Base-by-base conservation (phyloP, 305 asterid genomes). In the Fraxinus albicans region DNA sequence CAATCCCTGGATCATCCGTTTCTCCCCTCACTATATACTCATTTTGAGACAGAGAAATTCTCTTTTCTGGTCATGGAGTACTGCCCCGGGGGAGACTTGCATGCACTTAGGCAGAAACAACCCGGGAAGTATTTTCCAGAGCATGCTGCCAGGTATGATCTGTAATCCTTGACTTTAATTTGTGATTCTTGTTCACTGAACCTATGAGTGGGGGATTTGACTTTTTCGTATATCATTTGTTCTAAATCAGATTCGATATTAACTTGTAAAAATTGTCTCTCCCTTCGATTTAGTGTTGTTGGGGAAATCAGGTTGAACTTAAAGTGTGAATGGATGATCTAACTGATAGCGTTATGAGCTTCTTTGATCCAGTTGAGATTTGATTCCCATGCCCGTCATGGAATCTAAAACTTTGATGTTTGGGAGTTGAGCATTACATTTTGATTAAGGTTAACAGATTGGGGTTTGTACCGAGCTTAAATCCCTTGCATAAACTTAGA, bases 11-110 rank as follows among this genome's bases (percentile, higher is more conserved):
- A 90, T 80, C 93, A 90, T 72, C 93, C 93, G 2, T 90, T 90
- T 85, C 90, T 90, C 38, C 93, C 93, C 55, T 86, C 91, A 0
- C 86, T 90, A 55, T 90, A 90, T 58, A 84, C 91, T 12, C 93
- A 90, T 76, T 90, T 90, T 72, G 93, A 90, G 85, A 90, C 93
- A 0, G 90, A 89, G 27, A 90, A 88, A 42, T 83, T 87, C 73
- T 87, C 91, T 2, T 90, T 88, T 75, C 77, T 90, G 83, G 93
- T 89, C 13, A 90, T 90, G 90, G 93, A 90, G 84, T 89, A 87
- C 38, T 90, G 93, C 81, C 90, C 93, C 0, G 93, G 93, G 0
- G 93, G 93, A 50, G 93, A 90, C 77, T 81, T 90, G 86, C 93
- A 90, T 23, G 89, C 93, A 0, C 91, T 90, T 13, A 7, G 93